These are phyloP conservation scores for Buxus sempervirens DNA, from an alignment of 164 flowering plant genomes.

Conservation along the genomic window DNA sequence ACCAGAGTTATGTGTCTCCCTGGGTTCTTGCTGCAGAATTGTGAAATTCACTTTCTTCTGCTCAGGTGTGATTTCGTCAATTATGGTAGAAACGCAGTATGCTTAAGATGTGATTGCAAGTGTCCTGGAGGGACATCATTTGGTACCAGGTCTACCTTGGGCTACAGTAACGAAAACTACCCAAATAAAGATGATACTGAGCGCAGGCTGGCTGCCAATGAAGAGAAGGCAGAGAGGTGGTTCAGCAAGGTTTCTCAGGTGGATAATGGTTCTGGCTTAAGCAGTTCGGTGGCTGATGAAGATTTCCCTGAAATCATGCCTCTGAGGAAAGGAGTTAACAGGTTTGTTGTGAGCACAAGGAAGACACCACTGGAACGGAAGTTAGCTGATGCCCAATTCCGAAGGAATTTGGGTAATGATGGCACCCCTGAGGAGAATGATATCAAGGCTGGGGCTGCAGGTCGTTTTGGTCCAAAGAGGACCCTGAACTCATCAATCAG, in stretches of 20 bases:
- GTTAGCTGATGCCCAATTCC: conserved; percentile 42
- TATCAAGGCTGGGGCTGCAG: conserved; percentile 13
- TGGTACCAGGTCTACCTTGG: conserved; percentile 16
- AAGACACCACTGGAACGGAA: conserved; percentile 73
- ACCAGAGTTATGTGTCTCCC: neutral
- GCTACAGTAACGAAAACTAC: conserved; percentile 20
- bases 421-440: conserved; percentile 24
- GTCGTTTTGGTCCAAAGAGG: conserved; percentile 12
- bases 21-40: neutral
- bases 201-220: conserved; percentile 46
- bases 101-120: conserved; percentile 92
- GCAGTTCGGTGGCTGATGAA: conserved; percentile 44
- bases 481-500: conserved; percentile 20
- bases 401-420: conserved; percentile 32
- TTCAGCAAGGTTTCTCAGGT: conserved; percentile 63
- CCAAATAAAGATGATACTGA: conserved; percentile 33
- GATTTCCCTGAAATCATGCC: conserved; percentile 80
- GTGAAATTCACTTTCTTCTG: neutral
- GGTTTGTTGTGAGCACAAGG: conserved; percentile 72
- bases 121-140: conserved; percentile 45
- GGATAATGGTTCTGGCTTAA: conserved; percentile 40
- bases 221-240: conserved; percentile 63
- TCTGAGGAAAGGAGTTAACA: conserved; percentile 61
- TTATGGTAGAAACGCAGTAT: conserved; percentile 65
- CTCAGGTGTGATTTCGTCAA: conserved; percentile 87